Percentiles rank a stretch among this genome's conserved stretches.
These are phyloP conservation scores for Escovopsis weberi DNA, from an alignment of 2,329 filamentous ascomycete genomes.

Conservation along the genomic window DNA sequence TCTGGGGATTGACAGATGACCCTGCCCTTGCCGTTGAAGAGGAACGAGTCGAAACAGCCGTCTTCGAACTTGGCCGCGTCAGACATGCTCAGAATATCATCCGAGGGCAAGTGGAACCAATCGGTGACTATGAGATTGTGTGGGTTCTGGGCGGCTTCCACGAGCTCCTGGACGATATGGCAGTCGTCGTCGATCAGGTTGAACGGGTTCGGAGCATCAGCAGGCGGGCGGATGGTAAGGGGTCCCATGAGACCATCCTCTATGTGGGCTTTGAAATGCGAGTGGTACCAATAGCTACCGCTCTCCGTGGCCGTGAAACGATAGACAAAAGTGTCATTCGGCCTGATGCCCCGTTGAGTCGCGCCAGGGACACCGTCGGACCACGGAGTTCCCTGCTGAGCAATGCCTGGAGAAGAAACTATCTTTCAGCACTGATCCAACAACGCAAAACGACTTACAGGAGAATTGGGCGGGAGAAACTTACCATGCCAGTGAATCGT, in stretches of 20 bases:
- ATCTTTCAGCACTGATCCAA: background rate
- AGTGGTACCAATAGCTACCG: conserved; percentile 48
- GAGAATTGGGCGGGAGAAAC: background rate
- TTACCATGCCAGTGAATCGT: conserved; percentile 36
- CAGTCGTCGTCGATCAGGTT: conserved; percentile 26
- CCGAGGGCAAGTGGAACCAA: conserved; percentile 38
- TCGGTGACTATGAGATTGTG: conserved; percentile 40
- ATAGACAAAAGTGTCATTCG: conserved; percentile 35
- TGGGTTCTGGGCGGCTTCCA: conserved; percentile 31
- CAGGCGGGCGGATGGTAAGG: conserved; percentile 32
- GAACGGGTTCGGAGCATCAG: conserved; percentile 28
- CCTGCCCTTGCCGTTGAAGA: conserved; percentile 47
- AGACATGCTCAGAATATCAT: conserved; percentile 29
- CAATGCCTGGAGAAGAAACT: conserved; percentile 21
- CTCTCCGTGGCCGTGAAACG: conserved; percentile 40
- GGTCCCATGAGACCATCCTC: conserved; percentile 46
- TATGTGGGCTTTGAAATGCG: conserved; percentile 39
- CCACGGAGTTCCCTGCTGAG: conserved; percentile 40
- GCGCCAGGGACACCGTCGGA: conserved; percentile 46
- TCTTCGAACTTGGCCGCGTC: conserved; percentile 30
- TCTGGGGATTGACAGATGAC: conserved; percentile 13
- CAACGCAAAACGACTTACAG: background rate
- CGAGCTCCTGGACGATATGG: conserved; percentile 27
- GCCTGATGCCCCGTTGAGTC: conserved; percentile 35
- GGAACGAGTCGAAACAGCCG: conserved; percentile 43